Conservation (phyloP, 1,284 basidiomycete species). For the Microbotryum intermedium region DNA sequence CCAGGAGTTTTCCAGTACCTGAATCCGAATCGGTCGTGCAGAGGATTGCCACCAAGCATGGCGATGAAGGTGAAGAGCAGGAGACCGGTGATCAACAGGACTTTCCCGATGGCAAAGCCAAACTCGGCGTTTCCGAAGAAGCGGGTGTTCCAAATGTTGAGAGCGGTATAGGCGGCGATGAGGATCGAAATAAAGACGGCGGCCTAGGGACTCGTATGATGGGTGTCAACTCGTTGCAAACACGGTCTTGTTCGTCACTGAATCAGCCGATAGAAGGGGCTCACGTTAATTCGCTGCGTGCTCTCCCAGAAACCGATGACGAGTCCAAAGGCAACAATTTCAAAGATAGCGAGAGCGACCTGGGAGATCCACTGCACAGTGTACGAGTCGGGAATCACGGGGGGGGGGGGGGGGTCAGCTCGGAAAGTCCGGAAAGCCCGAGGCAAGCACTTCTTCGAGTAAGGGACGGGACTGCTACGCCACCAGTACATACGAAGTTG, state of each 20-base stretch:
- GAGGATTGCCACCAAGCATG: constrained; percentile 34
- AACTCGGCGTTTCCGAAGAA: constrained; percentile 7
- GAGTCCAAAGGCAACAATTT: neutral
- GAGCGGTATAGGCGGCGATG: neutral
- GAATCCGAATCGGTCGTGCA: constrained; percentile 25
- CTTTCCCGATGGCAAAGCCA: constrained; percentile 19
- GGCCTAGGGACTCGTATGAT: neutral
- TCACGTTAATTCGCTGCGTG: neutral
- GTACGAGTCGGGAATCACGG: neutral
- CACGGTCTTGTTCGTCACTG: too few species aligned
- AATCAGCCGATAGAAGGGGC: neutral
- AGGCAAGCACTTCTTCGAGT: neutral
- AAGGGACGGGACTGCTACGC: neutral
- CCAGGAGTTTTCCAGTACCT: constrained; percentile 36
- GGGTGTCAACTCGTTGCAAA: neutral
- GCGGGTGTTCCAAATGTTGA: constrained; percentile 8
- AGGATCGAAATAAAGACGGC: neutral
- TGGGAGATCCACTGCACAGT: neutral
- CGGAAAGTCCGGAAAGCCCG: neutral
- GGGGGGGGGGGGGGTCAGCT: neutral
- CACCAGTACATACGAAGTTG: neutral
- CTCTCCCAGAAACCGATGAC: neutral
- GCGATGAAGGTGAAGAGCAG: constrained; percentile 36
- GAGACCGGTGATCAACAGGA: constrained; percentile 34
- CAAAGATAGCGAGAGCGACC: constrained; percentile 1